Percentiles rank a stretch among this genome's conserved stretches.
phyloP scores from a whole-genome alignment of 495 filamentous ascomycete genomes.

The Apodospora peruviana region DNA sequence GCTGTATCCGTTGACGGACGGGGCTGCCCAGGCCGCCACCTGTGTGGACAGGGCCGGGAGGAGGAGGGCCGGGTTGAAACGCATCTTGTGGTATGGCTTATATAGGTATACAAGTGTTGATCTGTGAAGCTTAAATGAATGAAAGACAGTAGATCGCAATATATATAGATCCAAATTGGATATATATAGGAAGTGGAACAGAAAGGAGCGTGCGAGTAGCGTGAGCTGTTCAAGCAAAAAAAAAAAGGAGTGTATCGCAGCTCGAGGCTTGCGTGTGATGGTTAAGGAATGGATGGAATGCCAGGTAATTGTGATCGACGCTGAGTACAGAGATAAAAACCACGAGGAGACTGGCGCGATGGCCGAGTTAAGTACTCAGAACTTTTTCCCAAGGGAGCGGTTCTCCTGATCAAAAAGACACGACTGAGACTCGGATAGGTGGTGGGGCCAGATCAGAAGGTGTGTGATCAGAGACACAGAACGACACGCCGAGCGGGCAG shows the following conservation, averaged over 20 bases:
- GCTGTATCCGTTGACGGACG: slow-evolving; percentile 26
- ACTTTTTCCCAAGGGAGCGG: background rate
- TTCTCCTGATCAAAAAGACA: too few relatives aligned
- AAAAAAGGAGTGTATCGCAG: background rate
- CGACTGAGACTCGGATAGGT: background rate
- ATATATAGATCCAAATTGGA: slow-evolving; percentile 1
- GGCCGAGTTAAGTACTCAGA: background rate
- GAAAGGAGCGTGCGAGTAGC: background rate
- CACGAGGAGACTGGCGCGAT: background rate
- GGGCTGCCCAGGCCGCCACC: slow-evolving; percentile 26
- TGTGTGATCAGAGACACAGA: background rate
- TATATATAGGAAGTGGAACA: too few relatives aligned
- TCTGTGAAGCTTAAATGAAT: background rate
- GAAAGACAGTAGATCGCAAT: background rate
- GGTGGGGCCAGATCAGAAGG: background rate
- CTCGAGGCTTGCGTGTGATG: too few relatives aligned
- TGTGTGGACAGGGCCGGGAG: slow-evolving; percentile 9
- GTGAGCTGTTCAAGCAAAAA: too few relatives aligned
- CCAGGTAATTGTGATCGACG: background rate
- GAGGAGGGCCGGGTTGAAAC: slow-evolving; percentile 6
- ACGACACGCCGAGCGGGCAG: background rate
- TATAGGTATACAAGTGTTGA: slow-evolving; percentile 2
- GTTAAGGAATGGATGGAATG: too few relatives aligned
- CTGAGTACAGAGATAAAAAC: background rate
- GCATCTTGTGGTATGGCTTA: slow-evolving; percentile 9